Base-by-base conservation (phyloP, 306 rosid species). In the Cucumis hystrix region DNA sequence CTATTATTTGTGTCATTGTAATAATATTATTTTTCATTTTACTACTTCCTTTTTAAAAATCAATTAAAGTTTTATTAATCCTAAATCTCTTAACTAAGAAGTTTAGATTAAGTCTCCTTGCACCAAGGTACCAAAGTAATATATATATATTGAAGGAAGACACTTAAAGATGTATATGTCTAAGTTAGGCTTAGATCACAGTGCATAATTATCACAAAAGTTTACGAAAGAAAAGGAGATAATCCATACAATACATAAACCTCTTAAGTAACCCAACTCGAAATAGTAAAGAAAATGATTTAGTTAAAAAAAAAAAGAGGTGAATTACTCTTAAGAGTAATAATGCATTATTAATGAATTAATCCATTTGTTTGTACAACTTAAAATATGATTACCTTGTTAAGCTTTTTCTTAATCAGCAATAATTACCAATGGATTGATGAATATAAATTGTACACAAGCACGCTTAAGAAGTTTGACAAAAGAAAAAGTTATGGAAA, bases 391-490 rank as follows among this genome's bases (percentile, higher is more conserved):
- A 49, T 47, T 47, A 23, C 1, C 59, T 45, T 23, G 58, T 71
- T 45, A 71, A 71, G 16, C 57, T 71, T 47, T 71, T 47, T 25
- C 55, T 47, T 21, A 71, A 71, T 71, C 57, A 47, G 23, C 41
- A 47, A 71, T 71, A 49, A 71, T 71, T 71, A 49, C 8, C 14
- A 23, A 47, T 51, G 16, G 16, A 51, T 71, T 47, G 76, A 71
- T 68, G 58, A 49, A 71, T 41, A 61, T 23, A 62, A 1, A 47
- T 71, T 71, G 76, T 47, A 71, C 41, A 49, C 23, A 71, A 71
- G 76, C 76, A 71, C 58, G 76, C 76, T 71, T 71, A 25, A 71
- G 60, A 71, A 71, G 59, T 71, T 47, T 71, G 76, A 70, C 59
- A 70, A 70, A 49, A 7, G 4, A 70, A 70, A 71, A 47, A 43